A percentile compares a stretch with the other conserved stretches of the same genome.
phyloP scores from a whole-genome alignment of 139 green algal genomes.

The Edaphochlamys debaryana region DNA sequence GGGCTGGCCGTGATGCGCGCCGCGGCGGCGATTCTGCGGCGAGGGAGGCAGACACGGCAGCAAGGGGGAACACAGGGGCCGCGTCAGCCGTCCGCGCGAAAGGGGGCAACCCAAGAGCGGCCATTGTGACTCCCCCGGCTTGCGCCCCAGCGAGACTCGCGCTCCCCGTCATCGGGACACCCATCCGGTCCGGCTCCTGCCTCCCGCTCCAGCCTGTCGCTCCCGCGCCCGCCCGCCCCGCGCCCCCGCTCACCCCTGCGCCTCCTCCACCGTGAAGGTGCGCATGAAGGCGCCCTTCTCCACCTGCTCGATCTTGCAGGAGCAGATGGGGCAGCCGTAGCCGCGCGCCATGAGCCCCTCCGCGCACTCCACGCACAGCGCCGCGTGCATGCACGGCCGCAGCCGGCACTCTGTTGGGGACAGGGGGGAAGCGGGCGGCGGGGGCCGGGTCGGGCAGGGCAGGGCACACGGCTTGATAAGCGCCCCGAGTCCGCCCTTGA shows the following conservation, averaged over 20 bases:
- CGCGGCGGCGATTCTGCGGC: slow-evolving; percentile 13
- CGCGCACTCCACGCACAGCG: slow-evolving; percentile 48
- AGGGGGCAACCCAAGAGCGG: too few relatives aligned
- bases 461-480: too few relatives aligned
- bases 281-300: slow-evolving; percentile 50
- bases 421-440: background rate
- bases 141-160: too few relatives aligned
- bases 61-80: background rate
- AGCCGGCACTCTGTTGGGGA: slow-evolving; percentile 40
- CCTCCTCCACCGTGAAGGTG: slow-evolving; percentile 46
- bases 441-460: background rate
- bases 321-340: slow-evolving; percentile 52
- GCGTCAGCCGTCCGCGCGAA: too few relatives aligned
- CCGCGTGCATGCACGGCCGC: slow-evolving; percentile 52
- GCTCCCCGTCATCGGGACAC: too few relatives aligned
- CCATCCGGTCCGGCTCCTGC: too few relatives aligned
- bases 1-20: background rate
- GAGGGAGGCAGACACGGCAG: background rate
- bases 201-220: too few relatives aligned
- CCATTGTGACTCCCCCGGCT: too few relatives aligned
- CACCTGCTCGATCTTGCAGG: slow-evolving; percentile 40
- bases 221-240: too few relatives aligned
- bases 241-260: slow-evolving; percentile 47
- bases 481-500: too few relatives aligned
- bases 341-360: slow-evolving; percentile 30